phyloP scores from a whole-genome alignment of 2,329 filamentous ascomycete genomes.

The Rutstroemia sp. region DNA sequence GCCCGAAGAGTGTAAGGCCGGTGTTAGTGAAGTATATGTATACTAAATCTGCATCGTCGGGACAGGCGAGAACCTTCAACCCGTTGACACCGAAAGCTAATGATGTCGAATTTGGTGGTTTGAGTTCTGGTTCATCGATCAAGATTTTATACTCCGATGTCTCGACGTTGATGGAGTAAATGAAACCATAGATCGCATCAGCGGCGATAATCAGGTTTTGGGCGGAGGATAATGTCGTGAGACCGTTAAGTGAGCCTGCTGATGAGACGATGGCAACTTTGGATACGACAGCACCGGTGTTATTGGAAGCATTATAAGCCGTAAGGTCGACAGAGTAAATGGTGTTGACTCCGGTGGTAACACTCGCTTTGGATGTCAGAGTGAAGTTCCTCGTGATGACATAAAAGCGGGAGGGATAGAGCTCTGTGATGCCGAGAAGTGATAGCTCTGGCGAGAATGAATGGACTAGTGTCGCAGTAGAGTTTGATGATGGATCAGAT shows the following conservation, averaged over 20 bases:
- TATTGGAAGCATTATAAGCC: neutral
- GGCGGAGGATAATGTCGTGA: slow-evolving; percentile 15
- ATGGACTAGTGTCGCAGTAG: slow-evolving; percentile 10
- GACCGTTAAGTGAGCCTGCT: slow-evolving; percentile 21
- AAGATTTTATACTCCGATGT: slow-evolving; percentile 17
- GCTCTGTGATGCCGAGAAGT: slow-evolving; percentile 33
- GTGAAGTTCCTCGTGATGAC: slow-evolving; percentile 22
- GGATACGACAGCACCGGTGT: slow-evolving; percentile 4
- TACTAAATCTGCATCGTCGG: neutral
- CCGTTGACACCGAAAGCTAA: slow-evolving; percentile 13
- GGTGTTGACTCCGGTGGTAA: slow-evolving; percentile 7
- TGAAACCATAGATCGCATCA: slow-evolving; percentile 22
- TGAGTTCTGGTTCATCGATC: slow-evolving; percentile 20
- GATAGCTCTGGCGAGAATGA: slow-evolving; percentile 15
- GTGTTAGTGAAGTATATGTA: slow-evolving; percentile 16
- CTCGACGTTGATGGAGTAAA: slow-evolving; percentile 23
- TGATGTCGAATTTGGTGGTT: neutral
- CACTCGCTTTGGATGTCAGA: slow-evolving; percentile 4
- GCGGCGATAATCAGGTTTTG: slow-evolving; percentile 19
- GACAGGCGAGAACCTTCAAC: slow-evolving; percentile 5
- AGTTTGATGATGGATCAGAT: neutral
- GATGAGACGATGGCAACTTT: slow-evolving; percentile 16
- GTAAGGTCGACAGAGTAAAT: slow-evolving; percentile 18
- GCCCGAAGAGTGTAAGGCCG: slow-evolving; percentile 9
- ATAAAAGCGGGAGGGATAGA: slow-evolving; percentile 22